Base-by-base conservation (phyloP, 306 rosid species). In the Prunus davidiana region DNA sequence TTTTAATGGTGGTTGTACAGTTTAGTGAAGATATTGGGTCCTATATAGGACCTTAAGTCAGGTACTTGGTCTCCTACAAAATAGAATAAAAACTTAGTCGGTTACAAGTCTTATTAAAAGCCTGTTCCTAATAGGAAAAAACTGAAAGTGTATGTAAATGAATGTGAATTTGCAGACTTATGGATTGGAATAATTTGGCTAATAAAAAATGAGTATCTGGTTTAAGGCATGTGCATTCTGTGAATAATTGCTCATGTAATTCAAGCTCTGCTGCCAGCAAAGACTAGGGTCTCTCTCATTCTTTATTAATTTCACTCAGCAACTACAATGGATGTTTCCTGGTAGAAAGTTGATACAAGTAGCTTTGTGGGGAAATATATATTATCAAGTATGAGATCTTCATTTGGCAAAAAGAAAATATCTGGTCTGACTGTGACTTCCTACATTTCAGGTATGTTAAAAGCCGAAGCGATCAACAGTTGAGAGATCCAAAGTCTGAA, bases 381-480 rank as follows among this genome's bases (percentile, higher is more conserved):
- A 58, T 69, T 65, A 25, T 62, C 28, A 56, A 73, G 12, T 73
- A 9, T 6, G 67, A 61, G 63, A 56, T 57, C 63, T 57, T 3
- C 15, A 1, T 25, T 25, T 60, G 32, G n/a, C n/a, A 0, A 63
- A 63, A 8, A 14, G 18, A 28, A 27, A 64, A 8, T 34, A 64
- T 20, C 54, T 16, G 25, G 60, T 60, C n/a, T 60, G 49, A 69
- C 72, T 34, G 12, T n/a, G 63, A 62, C 28, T 56, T 61, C 75
- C 57, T 70, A 34, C 45, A 24, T 81, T 75, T 56, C 75, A 96
- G 98, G 89, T 96, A 96, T 82, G 99, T 96, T 30, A 90, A 96
- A 83, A 96, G 97, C 83, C 90, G 98, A 81, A 96, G 87, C 64
- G 99, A 96, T 83, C 74, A 77, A 58, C 99, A 96, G 84, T 78